A percentile compares a stretch with the other conserved stretches of the same genome.
phyloP scores from a whole-genome alignment of 176 grass and related monocot species.

The Cenchrus americanus region DNA sequence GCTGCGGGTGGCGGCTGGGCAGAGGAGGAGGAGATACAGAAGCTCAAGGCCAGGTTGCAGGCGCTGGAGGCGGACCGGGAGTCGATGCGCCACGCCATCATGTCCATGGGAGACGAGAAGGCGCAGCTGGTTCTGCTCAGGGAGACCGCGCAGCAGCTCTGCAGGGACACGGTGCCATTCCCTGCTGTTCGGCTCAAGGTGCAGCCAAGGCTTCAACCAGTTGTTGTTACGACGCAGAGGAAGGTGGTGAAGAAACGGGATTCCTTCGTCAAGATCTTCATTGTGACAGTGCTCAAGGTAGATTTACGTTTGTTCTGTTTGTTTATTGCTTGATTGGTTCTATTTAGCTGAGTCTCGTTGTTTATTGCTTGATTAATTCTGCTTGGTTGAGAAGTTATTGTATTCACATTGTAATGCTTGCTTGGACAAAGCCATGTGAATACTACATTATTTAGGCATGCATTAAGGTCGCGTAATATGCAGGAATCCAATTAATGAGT shows the following conservation, averaged over 20 bases:
- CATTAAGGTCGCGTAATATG: not conserved
- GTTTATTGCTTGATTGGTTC: not conserved
- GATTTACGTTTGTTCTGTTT: not conserved
- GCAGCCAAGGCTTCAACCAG: not conserved
- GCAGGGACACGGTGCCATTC: constrained; percentile 38
- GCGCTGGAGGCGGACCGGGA: constrained; percentile 77
- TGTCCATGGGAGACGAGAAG: constrained; percentile 72
- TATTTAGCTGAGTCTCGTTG: constrained; percentile 4
- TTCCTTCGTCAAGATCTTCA: constrained; percentile 53
- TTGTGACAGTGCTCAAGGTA: constrained; percentile 69
- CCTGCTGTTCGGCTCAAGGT: constrained; percentile 22
- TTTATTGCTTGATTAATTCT: constrained; percentile 19
- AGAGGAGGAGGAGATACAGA: constrained; percentile 63
- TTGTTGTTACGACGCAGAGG: constrained; percentile 34
- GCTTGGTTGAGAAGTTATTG: not conserved
- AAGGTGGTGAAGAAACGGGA: constrained; percentile 52
- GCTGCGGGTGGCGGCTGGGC: not conserved
- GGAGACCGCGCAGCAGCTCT: constrained; percentile 78
- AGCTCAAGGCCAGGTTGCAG: constrained; percentile 65
- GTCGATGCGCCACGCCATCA: constrained; percentile 72
- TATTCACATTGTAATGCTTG: not conserved
- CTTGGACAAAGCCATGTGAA: not conserved
- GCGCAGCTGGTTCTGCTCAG: constrained; percentile 66
- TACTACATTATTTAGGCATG: not conserved
- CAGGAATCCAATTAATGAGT: not conserved